phyloP scores from a whole-genome alignment of 306 rosid genomes.

The Lotus japonicus region DNA sequence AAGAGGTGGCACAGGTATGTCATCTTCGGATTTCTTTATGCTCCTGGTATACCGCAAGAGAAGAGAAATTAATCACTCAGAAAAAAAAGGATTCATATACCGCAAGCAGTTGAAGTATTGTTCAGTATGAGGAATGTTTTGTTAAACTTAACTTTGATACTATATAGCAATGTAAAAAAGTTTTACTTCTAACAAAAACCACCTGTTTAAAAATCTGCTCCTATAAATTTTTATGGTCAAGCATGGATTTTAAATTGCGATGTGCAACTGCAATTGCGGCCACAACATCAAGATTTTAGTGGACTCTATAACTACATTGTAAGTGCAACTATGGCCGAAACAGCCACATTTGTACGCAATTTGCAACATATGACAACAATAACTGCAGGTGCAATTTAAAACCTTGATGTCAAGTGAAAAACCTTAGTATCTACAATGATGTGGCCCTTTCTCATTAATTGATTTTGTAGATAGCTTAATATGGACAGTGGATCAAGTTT shows the following conservation, averaged over 20 bases:
- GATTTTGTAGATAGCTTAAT: neutral
- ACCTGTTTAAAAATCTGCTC: neutral
- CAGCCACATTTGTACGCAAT: no score
- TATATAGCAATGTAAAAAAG: neutral
- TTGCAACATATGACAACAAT: no score
- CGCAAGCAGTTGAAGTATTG: neutral
- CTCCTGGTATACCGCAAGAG: slow-evolving; percentile 50
- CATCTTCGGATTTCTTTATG: slow-evolving; percentile 79
- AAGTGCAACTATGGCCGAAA: no score
- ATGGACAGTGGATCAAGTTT: neutral
- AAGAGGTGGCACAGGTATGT: slow-evolving; percentile 96
- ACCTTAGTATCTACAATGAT: neutral
- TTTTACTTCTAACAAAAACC: neutral
- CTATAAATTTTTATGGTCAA: neutral
- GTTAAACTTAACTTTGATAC: no score
- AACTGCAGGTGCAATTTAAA: no score
- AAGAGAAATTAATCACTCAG: slow-evolving; percentile 27
- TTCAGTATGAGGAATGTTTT: neutral
- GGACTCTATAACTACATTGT: no score
- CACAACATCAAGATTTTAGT: no score
- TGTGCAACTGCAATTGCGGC: no score
- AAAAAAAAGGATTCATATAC: neutral
- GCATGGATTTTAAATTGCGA: no score
- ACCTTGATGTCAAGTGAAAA: neutral
- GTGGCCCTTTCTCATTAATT: neutral